phyloP scores from a whole-genome alignment of 805 yeast species.

The Kluyveromyces siamensis region DNA sequence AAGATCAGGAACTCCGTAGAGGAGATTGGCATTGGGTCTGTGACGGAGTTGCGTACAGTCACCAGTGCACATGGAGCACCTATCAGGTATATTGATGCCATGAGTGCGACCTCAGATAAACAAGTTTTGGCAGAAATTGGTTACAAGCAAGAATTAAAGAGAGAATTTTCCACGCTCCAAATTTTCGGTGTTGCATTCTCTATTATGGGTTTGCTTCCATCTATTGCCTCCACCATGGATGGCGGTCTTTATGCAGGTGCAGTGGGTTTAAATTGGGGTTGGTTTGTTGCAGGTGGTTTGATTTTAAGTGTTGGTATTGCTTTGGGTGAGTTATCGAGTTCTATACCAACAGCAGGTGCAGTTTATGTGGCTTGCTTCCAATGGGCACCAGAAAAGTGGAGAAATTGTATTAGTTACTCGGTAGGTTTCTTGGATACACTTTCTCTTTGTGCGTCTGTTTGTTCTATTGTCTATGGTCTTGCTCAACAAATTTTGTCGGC shows the following conservation, averaged over 20 bases:
- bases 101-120: conserved; percentile 11
- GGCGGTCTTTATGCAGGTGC: conserved; percentile 41
- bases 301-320: conserved; percentile 46
- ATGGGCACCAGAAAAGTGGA: conserved; percentile 44
- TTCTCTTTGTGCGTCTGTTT: conserved; percentile 53
- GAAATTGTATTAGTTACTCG: conserved; percentile 44
- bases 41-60: conserved; percentile 8
- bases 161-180: conserved; percentile 50
- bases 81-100: conserved; percentile 12
- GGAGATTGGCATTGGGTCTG: conserved; percentile 5
- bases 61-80: conserved; percentile 13
- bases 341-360: conserved; percentile 67
- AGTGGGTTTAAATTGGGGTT: conserved; percentile 54
- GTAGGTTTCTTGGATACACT: conserved; percentile 61
- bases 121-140: conserved; percentile 36
- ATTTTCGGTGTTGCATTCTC: conserved; percentile 61
- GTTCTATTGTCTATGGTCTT: conserved; percentile 59
- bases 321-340: conserved; percentile 52
- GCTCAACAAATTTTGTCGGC: conserved; percentile 47
- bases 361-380: conserved; percentile 54
- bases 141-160: conserved; percentile 54
- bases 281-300: conserved; percentile 49
- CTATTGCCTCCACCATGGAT: conserved; percentile 39
- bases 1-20: not conserved
- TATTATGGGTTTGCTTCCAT: conserved; percentile 58